These are phyloP conservation scores for Globisporangium paroecandrum DNA, from an alignment of 352 stramenopile species.

Conservation along the genomic window DNA sequence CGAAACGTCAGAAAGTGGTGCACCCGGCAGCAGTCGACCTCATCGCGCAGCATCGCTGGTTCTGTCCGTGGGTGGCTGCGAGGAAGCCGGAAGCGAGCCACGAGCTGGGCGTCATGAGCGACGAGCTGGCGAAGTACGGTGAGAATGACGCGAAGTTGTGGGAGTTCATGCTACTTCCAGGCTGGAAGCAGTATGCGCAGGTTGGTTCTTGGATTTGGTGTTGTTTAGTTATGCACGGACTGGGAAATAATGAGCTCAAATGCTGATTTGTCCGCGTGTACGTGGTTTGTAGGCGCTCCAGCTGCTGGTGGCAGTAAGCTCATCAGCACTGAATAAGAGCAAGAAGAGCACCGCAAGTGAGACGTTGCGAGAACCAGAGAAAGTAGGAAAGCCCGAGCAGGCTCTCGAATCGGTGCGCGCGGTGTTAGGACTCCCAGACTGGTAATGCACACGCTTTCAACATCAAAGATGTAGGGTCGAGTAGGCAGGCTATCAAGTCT, in stretches of 20 bases:
- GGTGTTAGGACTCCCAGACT: conserved; percentile 24
- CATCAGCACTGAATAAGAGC: not conserved
- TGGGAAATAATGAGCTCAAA: too few relatives aligned
- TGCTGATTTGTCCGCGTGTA: too few relatives aligned
- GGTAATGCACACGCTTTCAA: not conserved
- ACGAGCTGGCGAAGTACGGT: conserved; percentile 12
- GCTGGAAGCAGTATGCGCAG: conserved; percentile 29
- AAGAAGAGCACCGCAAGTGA: not conserved
- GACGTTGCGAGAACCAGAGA: not conserved
- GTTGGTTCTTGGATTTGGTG: conserved; percentile 1
- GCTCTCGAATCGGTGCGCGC: conserved; percentile 25
- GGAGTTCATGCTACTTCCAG: conserved; percentile 25
- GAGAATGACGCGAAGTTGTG: conserved; percentile 17
- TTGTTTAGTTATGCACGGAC: not conserved
- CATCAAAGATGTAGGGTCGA: too few relatives aligned
- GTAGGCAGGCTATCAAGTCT: too few relatives aligned
- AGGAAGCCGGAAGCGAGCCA: conserved; percentile 6
- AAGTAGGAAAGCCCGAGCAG: conserved; percentile 11
- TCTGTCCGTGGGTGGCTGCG: conserved; percentile 51
- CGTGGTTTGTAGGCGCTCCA: not conserved
- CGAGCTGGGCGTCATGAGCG: conserved; percentile 7
- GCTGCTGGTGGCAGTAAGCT: not conserved
- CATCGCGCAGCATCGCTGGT: conserved; percentile 44
- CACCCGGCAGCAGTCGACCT: conserved; percentile 15
- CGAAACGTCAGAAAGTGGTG: conserved; percentile 32